Evolutionary conservation across 257 asterid species (phyloP), one percentile per base, ranked within the genome.

Genomic region (Euphrasia confusa): DNA sequence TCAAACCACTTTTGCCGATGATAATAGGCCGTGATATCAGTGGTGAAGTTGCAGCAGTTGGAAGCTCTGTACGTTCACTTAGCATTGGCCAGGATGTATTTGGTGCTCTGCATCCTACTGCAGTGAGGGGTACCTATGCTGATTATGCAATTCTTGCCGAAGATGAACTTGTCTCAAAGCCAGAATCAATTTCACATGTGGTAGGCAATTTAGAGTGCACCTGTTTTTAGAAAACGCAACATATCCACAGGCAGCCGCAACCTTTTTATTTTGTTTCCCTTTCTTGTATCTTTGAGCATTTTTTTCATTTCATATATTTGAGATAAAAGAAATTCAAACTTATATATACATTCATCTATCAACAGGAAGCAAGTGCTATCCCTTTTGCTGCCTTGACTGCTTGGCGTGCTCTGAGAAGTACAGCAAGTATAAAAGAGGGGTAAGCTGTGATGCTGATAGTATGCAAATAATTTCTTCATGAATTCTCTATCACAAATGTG

Each of bases 341-440:
- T 11, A 3, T 48, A 3, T 13, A 53, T 30, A 15, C 50, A 45
- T 35, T 63, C 12, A 59, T 5, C 32, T 49, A 70, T 67, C 42
- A 12, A 64, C 86, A 93, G 99, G 99, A 93, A 63, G 99, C 99
- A 27, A 93, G 99, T 69, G 97, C 92, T 60, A 83, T 93, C 66
- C 99, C 99, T 45, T 93, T 93, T 74, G 96, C 97, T 79, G 85
- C 99, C 60, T 72, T 93, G 81, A 93, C 99, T 74, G 99, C 99
- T 72, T 93, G 99, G 97, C 96, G 96, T 64, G 97, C 99, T n/a
- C 68, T 93, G 60, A 80, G 77, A 77, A 72, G 94, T 79, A 89
- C 91, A 52, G 97, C 97, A 64, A 78, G 84, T 67, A 85, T 87
- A 61, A 74, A 72, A 60, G 63, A 67, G 63, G 95, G 96, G 99